Conservation (phyloP, 2,329 filamentous ascomycete genomes). For the Colletotrichum tabaci region DNA sequence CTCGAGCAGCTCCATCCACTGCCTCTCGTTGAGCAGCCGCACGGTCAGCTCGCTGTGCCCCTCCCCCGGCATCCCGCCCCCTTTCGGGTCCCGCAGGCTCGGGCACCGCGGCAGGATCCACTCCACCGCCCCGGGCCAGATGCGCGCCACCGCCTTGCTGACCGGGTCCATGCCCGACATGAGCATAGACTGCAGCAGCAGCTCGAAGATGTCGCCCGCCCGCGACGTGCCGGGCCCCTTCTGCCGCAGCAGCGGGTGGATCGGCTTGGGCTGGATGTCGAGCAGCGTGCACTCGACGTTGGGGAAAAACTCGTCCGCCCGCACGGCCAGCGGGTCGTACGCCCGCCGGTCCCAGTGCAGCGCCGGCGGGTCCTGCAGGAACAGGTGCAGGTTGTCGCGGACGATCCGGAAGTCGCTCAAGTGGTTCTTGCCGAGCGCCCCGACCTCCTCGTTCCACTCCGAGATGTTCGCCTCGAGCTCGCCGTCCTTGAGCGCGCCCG, state of each 20-base stretch:
- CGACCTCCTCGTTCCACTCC: constrained; percentile 55
- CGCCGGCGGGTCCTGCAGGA: constrained; percentile 63
- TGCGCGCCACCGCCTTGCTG: constrained; percentile 60
- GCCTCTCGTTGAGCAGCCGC: constrained; percentile 65
- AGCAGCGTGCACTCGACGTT: constrained; percentile 70
- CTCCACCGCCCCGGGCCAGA: constrained; percentile 74
- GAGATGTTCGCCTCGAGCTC: constrained; percentile 50
- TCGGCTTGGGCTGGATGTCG: constrained; percentile 75
- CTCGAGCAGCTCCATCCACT: constrained; percentile 71
- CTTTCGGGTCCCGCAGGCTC: constrained; percentile 62
- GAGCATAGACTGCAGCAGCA: constrained; percentile 64
- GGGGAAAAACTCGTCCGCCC: constrained; percentile 77
- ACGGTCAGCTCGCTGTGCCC: constrained; percentile 60
- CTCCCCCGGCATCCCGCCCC: constrained; percentile 61
- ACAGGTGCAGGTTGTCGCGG: constrained; percentile 69
- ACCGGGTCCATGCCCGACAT: constrained; percentile 53
- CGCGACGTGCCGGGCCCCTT: constrained; percentile 57
- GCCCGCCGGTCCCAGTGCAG: constrained; percentile 79
- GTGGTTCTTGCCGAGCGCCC: constrained; percentile 51
- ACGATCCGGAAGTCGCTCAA: constrained; percentile 55
- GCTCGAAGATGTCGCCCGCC: constrained; percentile 66
- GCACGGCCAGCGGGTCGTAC: constrained; percentile 77
- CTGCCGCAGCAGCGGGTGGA: constrained; percentile 64
- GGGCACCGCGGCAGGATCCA: constrained; percentile 65
- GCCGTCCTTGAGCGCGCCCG: constrained; percentile 39